Percentiles rank a stretch among this genome's conserved stretches.
Evolutionary conservation across 1,139 yeast genomes (phyloP).

Genomic region (Debaryomyces sp.): DNA sequence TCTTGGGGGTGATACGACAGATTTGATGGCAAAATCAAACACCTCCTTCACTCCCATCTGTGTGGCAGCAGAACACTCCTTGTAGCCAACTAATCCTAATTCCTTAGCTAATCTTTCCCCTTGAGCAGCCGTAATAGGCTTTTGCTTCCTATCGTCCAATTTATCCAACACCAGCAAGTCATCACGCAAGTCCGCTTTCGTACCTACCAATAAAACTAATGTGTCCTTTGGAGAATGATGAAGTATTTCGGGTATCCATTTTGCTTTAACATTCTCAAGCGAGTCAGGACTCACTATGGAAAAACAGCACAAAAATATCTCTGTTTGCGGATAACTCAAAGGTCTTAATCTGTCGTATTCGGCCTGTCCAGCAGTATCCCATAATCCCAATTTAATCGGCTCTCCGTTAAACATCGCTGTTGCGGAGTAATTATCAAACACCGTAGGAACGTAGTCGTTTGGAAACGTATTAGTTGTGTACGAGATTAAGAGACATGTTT

Average conservation of each 20-base stretch:
- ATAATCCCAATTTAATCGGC: conserved; percentile 78
- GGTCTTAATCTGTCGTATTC: conserved; percentile 93
- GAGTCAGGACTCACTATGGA: conserved; percentile 83
- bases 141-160: conserved; percentile 60
- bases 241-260: conserved; percentile 87
- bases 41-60: conserved; percentile 84
- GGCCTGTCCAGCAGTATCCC: conserved; percentile 99
- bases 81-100: conserved; percentile 70
- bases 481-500: conserved; percentile 83
- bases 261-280: conserved; percentile 70
- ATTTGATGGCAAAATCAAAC: conserved; percentile 78
- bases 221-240: conserved; percentile 83
- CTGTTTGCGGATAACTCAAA: conserved; percentile 89
- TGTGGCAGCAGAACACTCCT: conserved; percentile 93
- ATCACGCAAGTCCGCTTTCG: conserved; percentile 83
- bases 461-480: conserved; percentile 95
- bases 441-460: conserved; percentile 93
- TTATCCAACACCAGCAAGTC: conserved; percentile 77
- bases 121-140: conserved; percentile 64
- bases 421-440: conserved; percentile 87
- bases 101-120: conserved; percentile 72
- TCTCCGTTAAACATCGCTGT: conserved; percentile 83
- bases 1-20: conserved; percentile 63
- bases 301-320: conserved; percentile 84
- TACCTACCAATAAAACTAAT: conserved; percentile 79